These are phyloP conservation scores for Rhizomucor pusillus DNA, from an alignment of 371 early-diverging fungal genomes.

Conservation along the genomic window DNA sequence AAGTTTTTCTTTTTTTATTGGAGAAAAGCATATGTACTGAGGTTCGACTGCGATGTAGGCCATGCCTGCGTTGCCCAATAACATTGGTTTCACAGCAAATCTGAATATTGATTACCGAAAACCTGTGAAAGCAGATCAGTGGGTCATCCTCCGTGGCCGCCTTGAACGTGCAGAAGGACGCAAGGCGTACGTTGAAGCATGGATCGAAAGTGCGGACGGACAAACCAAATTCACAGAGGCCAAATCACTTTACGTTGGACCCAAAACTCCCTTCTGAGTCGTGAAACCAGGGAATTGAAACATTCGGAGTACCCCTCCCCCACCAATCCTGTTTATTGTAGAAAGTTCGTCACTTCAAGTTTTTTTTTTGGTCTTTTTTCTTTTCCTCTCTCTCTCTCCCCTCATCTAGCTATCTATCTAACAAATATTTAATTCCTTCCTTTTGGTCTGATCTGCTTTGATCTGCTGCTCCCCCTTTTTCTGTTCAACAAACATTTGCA, in stretches of 20 bases:
- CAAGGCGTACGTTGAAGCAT: constrained; percentile 69
- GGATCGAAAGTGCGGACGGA: constrained; percentile 54
- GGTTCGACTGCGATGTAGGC: constrained; percentile 24
- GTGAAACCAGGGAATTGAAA: too few relatives aligned
- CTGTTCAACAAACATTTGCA: constrained; percentile 3
- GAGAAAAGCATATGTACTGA: not conserved
- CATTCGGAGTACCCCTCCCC: not conserved
- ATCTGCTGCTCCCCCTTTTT: not conserved
- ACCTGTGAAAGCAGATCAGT: constrained; percentile 61
- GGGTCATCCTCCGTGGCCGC: constrained; percentile 54
- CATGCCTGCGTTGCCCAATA: constrained; percentile 59
- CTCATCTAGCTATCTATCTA: not conserved
- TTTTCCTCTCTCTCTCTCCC: constrained; percentile 1
- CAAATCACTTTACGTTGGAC: constrained; percentile 30
- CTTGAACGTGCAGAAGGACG: constrained; percentile 64
- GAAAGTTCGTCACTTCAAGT: not conserved
- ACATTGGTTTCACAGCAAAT: constrained; percentile 74
- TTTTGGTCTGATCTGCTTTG: too few relatives aligned
- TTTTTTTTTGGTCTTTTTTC: constrained; percentile 7
- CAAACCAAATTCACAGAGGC: constrained; percentile 35
- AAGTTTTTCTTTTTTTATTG: constrained; percentile 8
- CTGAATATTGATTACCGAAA: constrained; percentile 70
- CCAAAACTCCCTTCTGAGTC: constrained; percentile 11
- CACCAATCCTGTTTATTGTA: not conserved
- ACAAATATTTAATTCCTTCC: too few relatives aligned